Conservation (phyloP, 2,329 filamentous ascomycete species). For the Pseudocercospora eumusae region DNA sequence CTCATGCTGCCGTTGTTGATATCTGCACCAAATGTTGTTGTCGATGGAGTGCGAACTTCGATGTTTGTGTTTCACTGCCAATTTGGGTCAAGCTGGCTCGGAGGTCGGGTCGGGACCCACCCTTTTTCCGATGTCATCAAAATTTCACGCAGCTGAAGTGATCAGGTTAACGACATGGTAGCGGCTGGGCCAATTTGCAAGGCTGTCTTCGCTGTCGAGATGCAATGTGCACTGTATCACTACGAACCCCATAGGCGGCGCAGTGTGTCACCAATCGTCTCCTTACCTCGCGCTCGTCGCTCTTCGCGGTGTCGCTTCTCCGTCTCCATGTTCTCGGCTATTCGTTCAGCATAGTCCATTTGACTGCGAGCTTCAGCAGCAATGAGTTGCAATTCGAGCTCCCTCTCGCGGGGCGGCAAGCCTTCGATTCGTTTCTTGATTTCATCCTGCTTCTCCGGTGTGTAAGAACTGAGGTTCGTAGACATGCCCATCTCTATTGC, state of each 20-base stretch:
- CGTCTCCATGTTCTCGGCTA: constrained; percentile 59
- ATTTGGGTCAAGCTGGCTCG: constrained; percentile 13
- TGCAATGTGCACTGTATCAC: neutral
- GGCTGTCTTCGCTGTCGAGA: neutral
- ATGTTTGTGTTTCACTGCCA: constrained; percentile 16
- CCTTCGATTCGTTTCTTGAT: constrained; percentile 49
- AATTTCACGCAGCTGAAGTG: neutral
- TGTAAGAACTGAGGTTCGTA: constrained; percentile 55
- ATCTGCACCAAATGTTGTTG: neutral
- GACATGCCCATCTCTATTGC: constrained; percentile 41
- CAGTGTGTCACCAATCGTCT: constrained; percentile 48
- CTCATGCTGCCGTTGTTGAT: constrained; percentile 30
- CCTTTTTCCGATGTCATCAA: neutral
- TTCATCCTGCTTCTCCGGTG: constrained; percentile 58
- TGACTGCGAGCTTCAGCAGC: constrained; percentile 64
- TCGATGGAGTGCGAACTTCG: constrained; percentile 1
- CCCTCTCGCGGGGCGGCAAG: constrained; percentile 42
- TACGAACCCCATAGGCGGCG: constrained; percentile 36
- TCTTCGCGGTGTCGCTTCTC: constrained; percentile 57
- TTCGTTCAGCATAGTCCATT: constrained; percentile 58
- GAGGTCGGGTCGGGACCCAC: neutral
- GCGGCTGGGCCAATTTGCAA: no score
- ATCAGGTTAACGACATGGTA: constrained; percentile 4
- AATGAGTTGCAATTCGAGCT: constrained; percentile 64
- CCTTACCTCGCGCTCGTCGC: constrained; percentile 58